These are phyloP conservation scores for Euphorbia pulcherrima DNA, from an alignment of 345 rosid species.

Conservation along the genomic window DNA sequence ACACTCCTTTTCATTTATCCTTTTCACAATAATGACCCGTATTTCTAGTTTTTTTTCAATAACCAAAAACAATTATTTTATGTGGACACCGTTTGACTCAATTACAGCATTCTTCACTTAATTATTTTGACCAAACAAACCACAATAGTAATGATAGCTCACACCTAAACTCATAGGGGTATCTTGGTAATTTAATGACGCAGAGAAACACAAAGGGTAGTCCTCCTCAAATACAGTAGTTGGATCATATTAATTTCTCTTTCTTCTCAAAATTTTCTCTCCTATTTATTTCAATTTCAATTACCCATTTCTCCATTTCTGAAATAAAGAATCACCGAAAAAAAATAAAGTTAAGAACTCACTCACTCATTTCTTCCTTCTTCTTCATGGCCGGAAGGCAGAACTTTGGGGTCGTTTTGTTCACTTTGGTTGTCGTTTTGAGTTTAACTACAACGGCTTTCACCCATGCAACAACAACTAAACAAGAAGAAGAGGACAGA, in stretches of 20 bases:
- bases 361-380: constrained; percentile 11
- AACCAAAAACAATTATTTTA: background rate
- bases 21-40: background rate
- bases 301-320: constrained; percentile 11
- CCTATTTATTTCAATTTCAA: constrained; percentile 31
- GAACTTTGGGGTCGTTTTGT: constrained; percentile 30
- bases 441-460: background rate
- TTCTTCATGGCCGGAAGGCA: constrained; percentile 27
- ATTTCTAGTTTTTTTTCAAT: background rate
- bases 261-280: constrained; percentile 10
- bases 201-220: background rate
- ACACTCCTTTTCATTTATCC: constrained; percentile 3
- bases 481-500: constrained; percentile 52
- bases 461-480: constrained; percentile 9
- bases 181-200: constrained; percentile 14
- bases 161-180: background rate
- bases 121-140: background rate
- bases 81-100: background rate
- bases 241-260: constrained; percentile 5
- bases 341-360: too few relatives aligned
- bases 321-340: too few relatives aligned
- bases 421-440: constrained; percentile 16
- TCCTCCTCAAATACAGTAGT: background rate
- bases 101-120: background rate
- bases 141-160: background rate